These are phyloP conservation scores for Rhododendron molle DNA, from an alignment of 148 eudicot genomes.

Conservation along the genomic window DNA sequence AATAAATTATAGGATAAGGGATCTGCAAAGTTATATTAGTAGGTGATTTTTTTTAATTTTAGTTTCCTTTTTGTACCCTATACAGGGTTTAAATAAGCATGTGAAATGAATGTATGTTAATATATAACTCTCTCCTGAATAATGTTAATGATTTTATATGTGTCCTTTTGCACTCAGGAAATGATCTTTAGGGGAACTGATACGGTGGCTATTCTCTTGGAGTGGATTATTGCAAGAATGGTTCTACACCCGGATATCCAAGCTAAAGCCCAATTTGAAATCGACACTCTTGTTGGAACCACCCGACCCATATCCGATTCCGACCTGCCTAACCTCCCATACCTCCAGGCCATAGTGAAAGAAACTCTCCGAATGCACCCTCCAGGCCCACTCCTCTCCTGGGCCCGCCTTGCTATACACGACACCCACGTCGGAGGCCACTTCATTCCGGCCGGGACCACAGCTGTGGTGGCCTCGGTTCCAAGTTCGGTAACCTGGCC, in stretches of 20 bases:
- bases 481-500: no score
- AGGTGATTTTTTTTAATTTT: background rate
- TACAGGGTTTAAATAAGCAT: background rate
- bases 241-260: conserved; percentile 86
- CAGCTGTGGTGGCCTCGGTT: no score
- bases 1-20: background rate
- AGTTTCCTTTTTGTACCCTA: background rate
- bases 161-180: conserved; percentile 39
- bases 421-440: conserved; percentile 71
- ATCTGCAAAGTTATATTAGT: background rate
- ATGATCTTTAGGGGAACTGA: conserved; percentile 96
- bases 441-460: conserved; percentile 81
- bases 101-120: background rate
- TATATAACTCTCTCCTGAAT: background rate
- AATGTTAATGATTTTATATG: background rate
- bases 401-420: conserved; percentile 90
- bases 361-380: conserved; percentile 90
- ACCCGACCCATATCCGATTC: conserved; percentile 39
- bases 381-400: conserved; percentile 89
- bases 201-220: conserved; percentile 79
- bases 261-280: conserved; percentile 76
- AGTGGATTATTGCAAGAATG: conserved; percentile 90
- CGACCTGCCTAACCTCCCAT: conserved; percentile 71
- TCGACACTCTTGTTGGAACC: conserved; percentile 42
- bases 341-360: conserved; percentile 65